Evolutionary conservation across 140 eudicot species (phyloP).

Genomic region (Ambrosia hybrid): DNA sequence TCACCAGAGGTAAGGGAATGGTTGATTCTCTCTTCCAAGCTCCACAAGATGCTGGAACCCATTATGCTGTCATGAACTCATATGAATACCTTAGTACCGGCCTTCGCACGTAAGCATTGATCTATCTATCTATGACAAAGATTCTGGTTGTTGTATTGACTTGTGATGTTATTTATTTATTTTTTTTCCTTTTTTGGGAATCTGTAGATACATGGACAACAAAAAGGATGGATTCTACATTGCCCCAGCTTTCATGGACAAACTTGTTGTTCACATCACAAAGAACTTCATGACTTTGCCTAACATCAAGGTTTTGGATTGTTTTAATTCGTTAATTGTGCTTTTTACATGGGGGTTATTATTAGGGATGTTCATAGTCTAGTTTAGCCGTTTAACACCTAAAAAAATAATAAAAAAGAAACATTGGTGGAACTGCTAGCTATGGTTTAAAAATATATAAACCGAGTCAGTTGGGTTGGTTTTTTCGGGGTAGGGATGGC

Average conservation of each 20-base stretch:
- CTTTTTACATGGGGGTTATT: too few species aligned
- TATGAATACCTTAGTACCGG: constrained; percentile 66
- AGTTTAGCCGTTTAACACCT: too few species aligned
- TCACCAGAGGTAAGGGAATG: constrained; percentile 51
- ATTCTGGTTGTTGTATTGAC: neutral
- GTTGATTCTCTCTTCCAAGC: constrained; percentile 63
- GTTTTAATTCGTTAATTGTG: neutral
- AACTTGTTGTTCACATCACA: constrained; percentile 29
- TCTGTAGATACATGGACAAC: constrained; percentile 62
- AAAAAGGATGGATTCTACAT: constrained; percentile 62
- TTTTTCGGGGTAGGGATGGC: too few species aligned
- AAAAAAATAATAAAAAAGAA: too few species aligned
- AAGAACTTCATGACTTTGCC: constrained; percentile 82
- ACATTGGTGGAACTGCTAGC: too few species aligned
- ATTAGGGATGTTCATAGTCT: too few species aligned
- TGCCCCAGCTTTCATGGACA: constrained; percentile 90
- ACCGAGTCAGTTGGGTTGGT: too few species aligned
- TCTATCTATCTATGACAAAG: neutral
- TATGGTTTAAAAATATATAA: too few species aligned
- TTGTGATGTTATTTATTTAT: neutral
- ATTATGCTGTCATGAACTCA: constrained; percentile 39
- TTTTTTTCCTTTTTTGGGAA: too few species aligned
- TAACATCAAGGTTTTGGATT: constrained; percentile 56
- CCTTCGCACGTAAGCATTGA: constrained; percentile 37
- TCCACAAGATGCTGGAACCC: too few species aligned